phyloP scores from a whole-genome alignment of 176 grass and related monocot species.

The Carex pumila region DNA sequence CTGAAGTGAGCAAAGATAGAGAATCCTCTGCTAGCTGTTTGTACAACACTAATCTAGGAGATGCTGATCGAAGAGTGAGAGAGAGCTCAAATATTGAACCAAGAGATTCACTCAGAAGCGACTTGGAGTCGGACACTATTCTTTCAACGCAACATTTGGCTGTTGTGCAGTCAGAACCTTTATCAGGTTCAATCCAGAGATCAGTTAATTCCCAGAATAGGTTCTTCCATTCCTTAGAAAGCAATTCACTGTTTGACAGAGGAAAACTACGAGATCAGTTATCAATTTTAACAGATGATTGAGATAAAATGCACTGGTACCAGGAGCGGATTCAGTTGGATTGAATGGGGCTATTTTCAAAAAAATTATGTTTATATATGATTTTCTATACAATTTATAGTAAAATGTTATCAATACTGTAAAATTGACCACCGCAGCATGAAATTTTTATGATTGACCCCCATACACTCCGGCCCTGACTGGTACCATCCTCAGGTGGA shows the following conservation, averaged over 20 bases:
- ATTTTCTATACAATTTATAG: too few species aligned
- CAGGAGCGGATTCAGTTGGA: not conserved
- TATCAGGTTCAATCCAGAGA: conserved; percentile 66
- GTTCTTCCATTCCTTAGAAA: conserved; percentile 76
- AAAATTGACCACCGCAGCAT: too few species aligned
- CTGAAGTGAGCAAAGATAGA: conserved; percentile 49
- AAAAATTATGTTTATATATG: too few species aligned
- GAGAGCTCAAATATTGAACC: conserved; percentile 85
- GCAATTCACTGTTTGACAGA: conserved; percentile 50
- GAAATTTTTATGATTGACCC: too few species aligned
- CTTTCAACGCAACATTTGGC: conserved; percentile 78
- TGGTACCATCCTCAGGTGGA: too few species aligned
- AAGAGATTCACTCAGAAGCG: conserved; percentile 60
- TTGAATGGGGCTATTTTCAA: too few species aligned
- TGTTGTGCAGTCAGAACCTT: conserved; percentile 67
- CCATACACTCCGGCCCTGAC: too few species aligned
- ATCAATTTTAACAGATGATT: not conserved
- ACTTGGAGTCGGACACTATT: conserved; percentile 56
- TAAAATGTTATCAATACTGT: too few species aligned
- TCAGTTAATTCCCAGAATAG: conserved; percentile 78
- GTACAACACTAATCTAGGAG: conserved; percentile 78
- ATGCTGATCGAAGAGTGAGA: conserved; percentile 87
- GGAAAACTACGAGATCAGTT: conserved; percentile 17
- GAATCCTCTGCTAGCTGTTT: conserved; percentile 81
- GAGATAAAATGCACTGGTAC: not conserved